Evolutionary conservation across 2,329 filamentous ascomycete genomes (phyloP).

Genomic region (Pezicula radicicola): DNA sequence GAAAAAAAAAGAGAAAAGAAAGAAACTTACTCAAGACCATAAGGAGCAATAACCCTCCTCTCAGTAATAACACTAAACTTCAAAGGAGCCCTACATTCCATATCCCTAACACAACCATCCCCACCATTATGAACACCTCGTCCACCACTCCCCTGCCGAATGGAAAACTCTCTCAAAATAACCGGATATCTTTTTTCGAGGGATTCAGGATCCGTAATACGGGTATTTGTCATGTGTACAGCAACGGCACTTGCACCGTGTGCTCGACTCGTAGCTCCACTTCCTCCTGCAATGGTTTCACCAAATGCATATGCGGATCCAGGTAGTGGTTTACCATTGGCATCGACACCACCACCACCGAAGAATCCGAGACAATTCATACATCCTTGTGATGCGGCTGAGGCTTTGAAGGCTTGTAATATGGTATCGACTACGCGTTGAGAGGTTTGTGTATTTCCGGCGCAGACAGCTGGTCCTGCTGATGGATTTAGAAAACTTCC

Average conservation of each 20-base stretch:
- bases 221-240: constrained; percentile 80
- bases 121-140: constrained; percentile 63
- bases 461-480: constrained; percentile 72
- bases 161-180: constrained; percentile 63
- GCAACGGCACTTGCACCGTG: constrained; percentile 71
- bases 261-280: constrained; percentile 69
- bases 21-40: constrained; percentile 43
- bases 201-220: constrained; percentile 75
- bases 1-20: too few species aligned
- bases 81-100: constrained; percentile 73
- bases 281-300: constrained; percentile 76
- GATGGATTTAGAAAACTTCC: constrained; percentile 70
- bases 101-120: constrained; percentile 71
- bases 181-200: constrained; percentile 75
- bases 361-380: constrained; percentile 77
- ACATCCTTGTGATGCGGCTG: constrained; percentile 73
- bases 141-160: constrained; percentile 60
- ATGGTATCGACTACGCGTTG: constrained; percentile 80
- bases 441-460: constrained; percentile 74
- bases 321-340: neutral
- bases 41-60: constrained; percentile 71
- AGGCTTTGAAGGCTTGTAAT: constrained; percentile 72
- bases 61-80: constrained; percentile 76
- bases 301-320: constrained; percentile 65
- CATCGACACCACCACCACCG: constrained; percentile 47